Conservation (phyloP, 2,329 filamentous ascomycete species). For the Neonectria neomacrospora region DNA sequence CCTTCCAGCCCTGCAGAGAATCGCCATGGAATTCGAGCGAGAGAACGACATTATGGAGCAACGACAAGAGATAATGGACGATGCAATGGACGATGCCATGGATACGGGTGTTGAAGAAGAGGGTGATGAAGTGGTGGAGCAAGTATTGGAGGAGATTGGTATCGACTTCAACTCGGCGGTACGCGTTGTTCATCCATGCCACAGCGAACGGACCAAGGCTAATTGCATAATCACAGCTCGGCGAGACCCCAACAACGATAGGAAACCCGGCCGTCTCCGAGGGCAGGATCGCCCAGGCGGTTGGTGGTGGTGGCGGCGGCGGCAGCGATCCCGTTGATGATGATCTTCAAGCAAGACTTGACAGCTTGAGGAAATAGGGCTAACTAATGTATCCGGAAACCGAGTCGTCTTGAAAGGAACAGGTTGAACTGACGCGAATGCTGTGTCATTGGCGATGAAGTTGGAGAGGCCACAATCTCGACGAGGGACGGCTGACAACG, state of each 20-base stretch:
- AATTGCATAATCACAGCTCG: constrained; percentile 69
- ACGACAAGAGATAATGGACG: constrained; percentile 99
- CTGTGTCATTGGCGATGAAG: neutral
- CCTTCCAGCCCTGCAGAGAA: constrained; percentile 90
- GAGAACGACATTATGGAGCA: constrained; percentile 99
- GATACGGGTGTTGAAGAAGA: constrained; percentile 92
- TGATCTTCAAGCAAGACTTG: constrained; percentile 91
- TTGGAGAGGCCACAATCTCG: constrained; percentile 15
- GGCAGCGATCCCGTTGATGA: constrained; percentile 78
- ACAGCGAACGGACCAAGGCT: constrained; percentile 43
- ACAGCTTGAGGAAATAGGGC: constrained; percentile 76
- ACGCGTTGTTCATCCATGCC: constrained; percentile 51
- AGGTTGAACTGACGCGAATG: neutral
- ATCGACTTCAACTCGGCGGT: constrained; percentile 92
- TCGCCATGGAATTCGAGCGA: constrained; percentile 98
- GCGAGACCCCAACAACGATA: constrained; percentile 87
- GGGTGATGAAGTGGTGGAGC: constrained; percentile 95
- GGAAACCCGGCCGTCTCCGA: constrained; percentile 80
- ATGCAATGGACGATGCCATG: constrained; percentile 96
- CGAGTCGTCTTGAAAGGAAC: constrained; percentile 2
- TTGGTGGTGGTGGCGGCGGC: constrained; percentile 74
- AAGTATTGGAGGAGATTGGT: constrained; percentile 96
- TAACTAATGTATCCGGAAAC: neutral
- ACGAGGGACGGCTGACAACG: neutral
- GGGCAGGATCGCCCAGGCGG: constrained; percentile 83